Evolutionary conservation across 768 basidiomycete genomes (phyloP).

Genomic region (Rhodotorula graminis): DNA sequence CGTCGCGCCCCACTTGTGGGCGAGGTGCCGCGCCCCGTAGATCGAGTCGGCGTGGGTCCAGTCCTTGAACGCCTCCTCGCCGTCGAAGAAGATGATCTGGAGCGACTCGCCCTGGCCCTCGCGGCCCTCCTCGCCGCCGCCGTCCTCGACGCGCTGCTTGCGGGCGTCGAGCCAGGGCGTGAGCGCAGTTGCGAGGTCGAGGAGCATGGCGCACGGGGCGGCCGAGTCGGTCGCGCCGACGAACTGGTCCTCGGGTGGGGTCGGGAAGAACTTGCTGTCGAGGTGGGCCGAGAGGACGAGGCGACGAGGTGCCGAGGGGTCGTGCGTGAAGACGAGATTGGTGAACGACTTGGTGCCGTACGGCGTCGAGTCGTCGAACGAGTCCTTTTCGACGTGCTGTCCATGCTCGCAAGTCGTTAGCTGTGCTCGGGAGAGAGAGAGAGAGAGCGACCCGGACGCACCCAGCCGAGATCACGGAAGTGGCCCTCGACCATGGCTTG

Average conservation of each 20-base stretch:
- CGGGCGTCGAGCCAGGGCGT: constrained; percentile 60
- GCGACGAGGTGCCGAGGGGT: constrained; percentile 72
- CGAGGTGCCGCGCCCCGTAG: constrained; percentile 95
- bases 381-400: constrained; percentile 64
- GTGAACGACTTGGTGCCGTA: constrained; percentile 72
- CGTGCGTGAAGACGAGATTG: constrained; percentile 92
- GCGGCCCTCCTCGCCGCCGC: constrained; percentile 54
- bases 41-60: constrained; percentile 89
- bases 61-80: constrained; percentile 87
- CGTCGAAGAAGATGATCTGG: constrained; percentile 92
- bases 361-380: constrained; percentile 73
- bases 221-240: constrained; percentile 97
- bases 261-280: constrained; percentile 39
- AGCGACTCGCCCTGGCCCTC: constrained; percentile 72
- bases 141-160: constrained; percentile 54
- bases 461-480: constrained; percentile 31
- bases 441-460: background rate
- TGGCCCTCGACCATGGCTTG: constrained; percentile 25
- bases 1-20: constrained; percentile 68
- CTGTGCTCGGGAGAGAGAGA: background rate
- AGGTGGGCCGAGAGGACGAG: constrained; percentile 66
- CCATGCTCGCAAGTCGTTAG: background rate
- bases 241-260: constrained; percentile 58
- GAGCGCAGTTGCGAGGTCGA: constrained; percentile 70
- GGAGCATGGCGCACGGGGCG: constrained; percentile 86